phyloP scores from a whole-genome alignment of 2,329 filamentous ascomycete genomes.

The Stachybotrys echinatus region DNA sequence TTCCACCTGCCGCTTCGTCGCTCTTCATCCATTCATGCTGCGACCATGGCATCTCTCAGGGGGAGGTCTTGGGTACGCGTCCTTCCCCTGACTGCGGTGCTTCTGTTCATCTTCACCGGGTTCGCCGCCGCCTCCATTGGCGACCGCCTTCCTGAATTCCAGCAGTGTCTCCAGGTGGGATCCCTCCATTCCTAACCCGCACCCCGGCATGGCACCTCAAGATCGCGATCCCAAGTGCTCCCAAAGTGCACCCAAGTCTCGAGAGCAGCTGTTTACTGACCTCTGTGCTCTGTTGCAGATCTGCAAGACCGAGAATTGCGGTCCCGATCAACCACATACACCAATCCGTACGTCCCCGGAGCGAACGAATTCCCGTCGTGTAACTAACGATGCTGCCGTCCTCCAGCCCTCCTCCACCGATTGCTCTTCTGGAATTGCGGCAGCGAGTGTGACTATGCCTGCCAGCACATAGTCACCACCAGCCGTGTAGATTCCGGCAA shows the following conservation, averaged over 20 bases:
- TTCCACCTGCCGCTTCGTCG: conserved; percentile 1
- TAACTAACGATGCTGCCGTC: not conserved
- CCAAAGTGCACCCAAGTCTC: too few relatives aligned
- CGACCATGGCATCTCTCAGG: conserved; percentile 23
- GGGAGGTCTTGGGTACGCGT: conserved; percentile 25
- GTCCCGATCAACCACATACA: conserved; percentile 49
- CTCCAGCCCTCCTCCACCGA: conserved; percentile 71
- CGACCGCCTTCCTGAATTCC: conserved; percentile 82
- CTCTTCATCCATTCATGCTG: conserved; percentile 19
- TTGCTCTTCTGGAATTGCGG: conserved; percentile 90
- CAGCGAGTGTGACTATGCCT: conserved; percentile 95
- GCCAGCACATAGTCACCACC: conserved; percentile 86
- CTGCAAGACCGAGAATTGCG: conserved; percentile 77
- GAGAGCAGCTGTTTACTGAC: conserved; percentile 9
- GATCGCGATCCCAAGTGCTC: too few relatives aligned
- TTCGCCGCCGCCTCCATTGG: conserved; percentile 68
- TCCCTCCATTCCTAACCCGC: not conserved
- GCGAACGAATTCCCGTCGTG: conserved; percentile 8
- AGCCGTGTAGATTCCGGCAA: conserved; percentile 60
- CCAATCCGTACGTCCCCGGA: conserved; percentile 63
- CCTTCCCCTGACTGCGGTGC: conserved; percentile 25
- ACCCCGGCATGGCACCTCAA: not conserved
- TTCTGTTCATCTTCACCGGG: conserved; percentile 32
- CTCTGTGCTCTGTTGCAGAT: conserved; percentile 45
- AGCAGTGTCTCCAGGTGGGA: conserved; percentile 74